A percentile compares a stretch with the other conserved stretches of the same genome.
Conservation (phyloP, 2,329 filamentous ascomycete species). For the Fusarium miscanthi region DNA sequence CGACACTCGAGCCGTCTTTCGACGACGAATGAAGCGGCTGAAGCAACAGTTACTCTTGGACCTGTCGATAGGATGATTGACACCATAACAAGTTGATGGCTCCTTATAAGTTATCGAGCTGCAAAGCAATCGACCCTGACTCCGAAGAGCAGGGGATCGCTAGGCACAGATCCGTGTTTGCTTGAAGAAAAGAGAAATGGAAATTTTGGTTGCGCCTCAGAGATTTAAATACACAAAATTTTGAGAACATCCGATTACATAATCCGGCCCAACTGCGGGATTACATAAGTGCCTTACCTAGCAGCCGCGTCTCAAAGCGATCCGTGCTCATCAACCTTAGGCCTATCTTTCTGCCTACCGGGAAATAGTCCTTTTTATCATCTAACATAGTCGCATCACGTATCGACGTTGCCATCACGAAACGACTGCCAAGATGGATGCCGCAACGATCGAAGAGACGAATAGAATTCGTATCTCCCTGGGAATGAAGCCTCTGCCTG, state of each 20-base stretch:
- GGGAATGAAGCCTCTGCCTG: conserved; percentile 89
- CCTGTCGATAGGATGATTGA: conserved; percentile 95
- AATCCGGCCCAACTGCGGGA: conserved; percentile 14
- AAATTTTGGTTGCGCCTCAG: conserved; percentile 46
- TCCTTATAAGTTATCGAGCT: conserved; percentile 86
- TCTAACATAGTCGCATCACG: conserved; percentile 1
- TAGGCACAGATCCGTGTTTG: conserved; percentile 85
- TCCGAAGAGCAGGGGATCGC: conserved; percentile 71
- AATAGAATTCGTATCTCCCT: conserved; percentile 91
- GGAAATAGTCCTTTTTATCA: conserved; percentile 1
- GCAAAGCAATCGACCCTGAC: conserved; percentile 81
- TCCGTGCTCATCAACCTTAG: conserved; percentile 32
- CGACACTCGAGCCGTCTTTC: conserved; percentile 72
- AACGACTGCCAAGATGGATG: conserved; percentile 61
- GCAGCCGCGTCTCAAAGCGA: conserved; percentile 15
- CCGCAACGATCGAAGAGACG: conserved; percentile 88
- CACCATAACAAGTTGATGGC: conserved; percentile 80
- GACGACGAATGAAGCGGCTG: conserved; percentile 74
- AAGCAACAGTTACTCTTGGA: conserved; percentile 80
- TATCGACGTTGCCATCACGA: conserved; percentile 3
- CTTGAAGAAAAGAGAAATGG: conserved; percentile 50
- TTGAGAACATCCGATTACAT: conserved; percentile 3
- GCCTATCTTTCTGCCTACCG: conserved; percentile 6
- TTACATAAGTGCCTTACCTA: neutral
- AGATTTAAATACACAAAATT: conserved; percentile 25